Base-by-base conservation (phyloP, 345 rosid species). In the Populus davidiana region DNA sequence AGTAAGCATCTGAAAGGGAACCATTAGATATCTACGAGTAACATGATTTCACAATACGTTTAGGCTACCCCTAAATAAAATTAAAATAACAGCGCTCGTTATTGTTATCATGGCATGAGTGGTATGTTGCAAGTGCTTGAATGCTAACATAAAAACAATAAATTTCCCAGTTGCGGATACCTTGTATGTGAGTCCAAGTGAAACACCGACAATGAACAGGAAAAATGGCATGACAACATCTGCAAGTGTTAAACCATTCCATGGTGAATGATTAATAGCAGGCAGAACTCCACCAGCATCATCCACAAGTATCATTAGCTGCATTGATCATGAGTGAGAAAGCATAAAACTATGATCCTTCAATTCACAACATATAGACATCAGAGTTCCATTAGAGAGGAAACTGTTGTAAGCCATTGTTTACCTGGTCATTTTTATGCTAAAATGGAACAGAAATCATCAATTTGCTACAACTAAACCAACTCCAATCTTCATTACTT, bases 161-260 rank as follows among this genome's bases (percentile, higher is more conserved):
- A 33, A 75, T 39, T 68, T 35, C n/a, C n/a, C 20, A 39, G 67
- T 20, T 52, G 76, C 33, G 21, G 56, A 38, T 86, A 94, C 96
- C 97, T 94, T 94, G 86, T 87, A 94, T 4, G 88, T 83, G 50
- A 94, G 90, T 69, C 85, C 93, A 64, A 92, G 88, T 6, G 98
- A 90, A 69, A 91, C 90, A 62, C 98, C 98, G 75, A 91, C 97
- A 50, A 94, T 90, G 80, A 94, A 94, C 64, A 94, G 90, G 83
- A 94, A 92, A 86, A 92, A 92, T 36, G 98, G 97, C 97, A 94
- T 92, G 73, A 94, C 97, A 38, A 90, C 87, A 88, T 94, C 98
- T 16, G 98, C 98, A 62, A 94, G 83, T 20, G 96, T 91, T 69
- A 94, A 44, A 54, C 98, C 96, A 81, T 92, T 81, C 98, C 98